Evolutionary conservation across 2,329 filamentous ascomycete genomes (phyloP).

Genomic region (Pezicula neosporulosa): DNA sequence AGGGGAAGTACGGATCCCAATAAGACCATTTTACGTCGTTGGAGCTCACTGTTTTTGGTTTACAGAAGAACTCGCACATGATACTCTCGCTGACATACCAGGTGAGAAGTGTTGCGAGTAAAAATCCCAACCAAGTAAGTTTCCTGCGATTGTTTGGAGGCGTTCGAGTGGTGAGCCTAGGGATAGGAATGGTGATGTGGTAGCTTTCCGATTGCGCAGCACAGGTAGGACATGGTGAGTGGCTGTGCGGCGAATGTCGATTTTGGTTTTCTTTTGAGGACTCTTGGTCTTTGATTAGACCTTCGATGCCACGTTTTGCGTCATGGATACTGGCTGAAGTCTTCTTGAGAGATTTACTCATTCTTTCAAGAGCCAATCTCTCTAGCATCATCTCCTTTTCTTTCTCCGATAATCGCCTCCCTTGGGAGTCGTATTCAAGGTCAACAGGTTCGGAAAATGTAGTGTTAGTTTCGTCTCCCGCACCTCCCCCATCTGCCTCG

Average conservation of each 20-base stretch:
- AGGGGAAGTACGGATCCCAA: slow-evolving; percentile 58
- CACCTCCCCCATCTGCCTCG: slow-evolving; percentile 2
- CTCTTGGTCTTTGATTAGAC: slow-evolving; percentile 47
- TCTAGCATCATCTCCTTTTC: slow-evolving; percentile 31
- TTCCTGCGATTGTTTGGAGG: slow-evolving; percentile 10
- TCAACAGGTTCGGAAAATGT: slow-evolving; percentile 10
- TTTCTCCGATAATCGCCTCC: slow-evolving; percentile 19
- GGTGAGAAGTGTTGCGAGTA: slow-evolving; percentile 35
- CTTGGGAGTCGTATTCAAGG: slow-evolving; percentile 17
- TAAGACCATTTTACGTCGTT: slow-evolving; percentile 44
- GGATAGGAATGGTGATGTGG: slow-evolving; percentile 19
- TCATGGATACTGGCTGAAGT: slow-evolving; percentile 49
- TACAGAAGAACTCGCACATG: slow-evolving; percentile 52
- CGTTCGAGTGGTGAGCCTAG: slow-evolving; percentile 10
- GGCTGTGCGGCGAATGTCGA: slow-evolving; percentile 7
- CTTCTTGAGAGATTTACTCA: slow-evolving; percentile 49
- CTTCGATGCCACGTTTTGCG: slow-evolving; percentile 55
- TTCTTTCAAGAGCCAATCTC: slow-evolving; percentile 42
- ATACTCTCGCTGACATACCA: slow-evolving; percentile 54
- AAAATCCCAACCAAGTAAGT: slow-evolving; percentile 23
- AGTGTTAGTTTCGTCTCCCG: not conserved
- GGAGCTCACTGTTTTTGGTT: slow-evolving; percentile 44
- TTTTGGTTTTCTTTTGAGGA: slow-evolving; percentile 26
- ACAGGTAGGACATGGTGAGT: not conserved
- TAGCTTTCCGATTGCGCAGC: slow-evolving; percentile 1